Percentiles rank a stretch among this genome's conserved stretches.
These are phyloP conservation scores for Naganishia onofrii DNA, from an alignment of 768 basidiomycete genomes.

Conservation along the genomic window DNA sequence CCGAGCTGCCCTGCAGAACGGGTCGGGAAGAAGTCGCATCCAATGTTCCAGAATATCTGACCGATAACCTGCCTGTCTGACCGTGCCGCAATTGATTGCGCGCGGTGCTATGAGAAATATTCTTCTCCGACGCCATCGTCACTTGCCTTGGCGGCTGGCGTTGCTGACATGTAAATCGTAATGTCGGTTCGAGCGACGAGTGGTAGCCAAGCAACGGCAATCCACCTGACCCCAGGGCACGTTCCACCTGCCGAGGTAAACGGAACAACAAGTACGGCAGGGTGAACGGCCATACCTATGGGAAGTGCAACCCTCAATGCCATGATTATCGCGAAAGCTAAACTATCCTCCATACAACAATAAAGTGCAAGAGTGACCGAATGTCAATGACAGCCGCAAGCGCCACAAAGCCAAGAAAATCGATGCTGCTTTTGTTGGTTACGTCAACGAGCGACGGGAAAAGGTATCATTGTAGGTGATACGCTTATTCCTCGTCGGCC, in stretches of 20 bases:
- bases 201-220: too few relatives aligned
- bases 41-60: not conserved
- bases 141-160: too few relatives aligned
- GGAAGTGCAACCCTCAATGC: slow-evolving; percentile 13
- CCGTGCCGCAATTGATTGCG: too few relatives aligned
- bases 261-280: too few relatives aligned
- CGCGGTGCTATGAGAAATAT: too few relatives aligned
- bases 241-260: too few relatives aligned
- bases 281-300: not conserved
- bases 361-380: slow-evolving; percentile 8
- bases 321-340: slow-evolving; percentile 16
- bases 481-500: slow-evolving; percentile 52
- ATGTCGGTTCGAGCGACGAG: too few relatives aligned
- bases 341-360: slow-evolving; percentile 22
- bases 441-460: not conserved
- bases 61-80: too few relatives aligned
- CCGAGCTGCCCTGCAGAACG: not conserved
- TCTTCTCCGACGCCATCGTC: too few relatives aligned
- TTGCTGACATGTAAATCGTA: too few relatives aligned
- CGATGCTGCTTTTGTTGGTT: slow-evolving; percentile 17
- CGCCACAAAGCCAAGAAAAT: slow-evolving; percentile 4
- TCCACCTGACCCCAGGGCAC: too few relatives aligned
- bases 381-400: slow-evolving; percentile 3
- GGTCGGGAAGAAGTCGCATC: not conserved
- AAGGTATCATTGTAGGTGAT: slow-evolving; percentile 2